phyloP scores from a whole-genome alignment of 495 filamentous ascomycete genomes.

The Patellaria atrata region DNA sequence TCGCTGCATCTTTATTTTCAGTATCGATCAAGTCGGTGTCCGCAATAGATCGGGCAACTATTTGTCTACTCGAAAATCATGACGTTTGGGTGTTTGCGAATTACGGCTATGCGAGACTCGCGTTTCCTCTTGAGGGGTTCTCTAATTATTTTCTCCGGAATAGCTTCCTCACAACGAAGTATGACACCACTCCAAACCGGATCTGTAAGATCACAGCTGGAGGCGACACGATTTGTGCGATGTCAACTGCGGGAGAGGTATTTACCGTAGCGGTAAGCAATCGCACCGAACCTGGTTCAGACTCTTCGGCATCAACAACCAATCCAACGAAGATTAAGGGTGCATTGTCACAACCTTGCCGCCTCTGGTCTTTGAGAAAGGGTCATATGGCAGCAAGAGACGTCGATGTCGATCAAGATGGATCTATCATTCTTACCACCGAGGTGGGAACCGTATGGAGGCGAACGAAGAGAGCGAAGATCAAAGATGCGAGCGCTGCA shows the following conservation, averaged over 20 bases:
- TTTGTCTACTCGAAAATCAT: slow-evolving; percentile 68
- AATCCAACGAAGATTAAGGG: slow-evolving; percentile 76
- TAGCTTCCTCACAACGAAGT: slow-evolving; percentile 51
- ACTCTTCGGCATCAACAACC: slow-evolving; percentile 58
- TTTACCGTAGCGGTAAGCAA: slow-evolving; percentile 64
- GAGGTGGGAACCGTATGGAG: slow-evolving; percentile 85
- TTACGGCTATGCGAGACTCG: slow-evolving; percentile 77
- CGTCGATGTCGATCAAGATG: slow-evolving; percentile 80
- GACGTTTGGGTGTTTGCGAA: slow-evolving; percentile 88
- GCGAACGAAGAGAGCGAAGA: slow-evolving; percentile 63
- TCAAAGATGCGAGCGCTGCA: slow-evolving; percentile 53
- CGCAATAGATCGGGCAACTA: slow-evolving; percentile 82
- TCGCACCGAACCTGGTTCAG: slow-evolving; percentile 40
- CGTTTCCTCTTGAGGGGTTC: slow-evolving; percentile 62
- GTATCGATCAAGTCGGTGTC: slow-evolving; percentile 63
- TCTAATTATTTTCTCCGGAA: slow-evolving; percentile 50
- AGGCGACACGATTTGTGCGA: slow-evolving; percentile 77
- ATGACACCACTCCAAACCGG: slow-evolving; percentile 46
- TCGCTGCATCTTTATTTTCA: slow-evolving; percentile 74
- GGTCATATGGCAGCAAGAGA: slow-evolving; percentile 75
- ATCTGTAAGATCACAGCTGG: slow-evolving; percentile 66
- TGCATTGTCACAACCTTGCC: slow-evolving; percentile 56
- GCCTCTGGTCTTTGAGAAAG: slow-evolving; percentile 71
- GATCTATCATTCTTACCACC: slow-evolving; percentile 88
- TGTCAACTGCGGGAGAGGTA: slow-evolving; percentile 70